Evolutionary conservation across 2,329 filamentous ascomycete species (phyloP).

Genomic region (Curvularia spicifera): DNA sequence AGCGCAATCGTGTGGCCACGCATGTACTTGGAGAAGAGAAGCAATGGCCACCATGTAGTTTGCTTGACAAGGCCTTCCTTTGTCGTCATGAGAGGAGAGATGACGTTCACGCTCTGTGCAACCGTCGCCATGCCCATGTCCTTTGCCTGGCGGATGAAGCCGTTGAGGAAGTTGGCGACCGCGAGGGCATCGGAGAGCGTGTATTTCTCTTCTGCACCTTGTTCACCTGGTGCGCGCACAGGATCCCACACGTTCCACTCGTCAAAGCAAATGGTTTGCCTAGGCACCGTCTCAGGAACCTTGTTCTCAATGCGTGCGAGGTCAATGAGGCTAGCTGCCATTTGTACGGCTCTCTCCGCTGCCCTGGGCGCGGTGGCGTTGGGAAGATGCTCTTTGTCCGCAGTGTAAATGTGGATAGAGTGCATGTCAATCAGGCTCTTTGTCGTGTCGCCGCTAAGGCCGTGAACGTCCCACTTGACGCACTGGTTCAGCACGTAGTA

Average conservation of each 20-base stretch:
- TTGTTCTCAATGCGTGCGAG: slow-evolving; percentile 73
- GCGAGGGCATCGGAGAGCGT: slow-evolving; percentile 77
- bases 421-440: slow-evolving; percentile 74
- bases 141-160: slow-evolving; percentile 74
- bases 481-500: slow-evolving; percentile 74
- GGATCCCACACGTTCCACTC: slow-evolving; percentile 89
- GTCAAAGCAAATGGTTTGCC: slow-evolving; percentile 78
- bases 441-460: slow-evolving; percentile 56
- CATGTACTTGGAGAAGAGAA: slow-evolving; percentile 75
- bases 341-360: slow-evolving; percentile 76
- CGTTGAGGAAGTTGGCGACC: slow-evolving; percentile 77
- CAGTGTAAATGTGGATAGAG: slow-evolving; percentile 80
- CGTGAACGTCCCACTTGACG: slow-evolving; percentile 59
- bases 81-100: slow-evolving; percentile 76
- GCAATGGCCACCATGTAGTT: slow-evolving; percentile 76
- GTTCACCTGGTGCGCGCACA: slow-evolving; percentile 70
- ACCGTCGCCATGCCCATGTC: slow-evolving; percentile 80
- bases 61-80: slow-evolving; percentile 69
- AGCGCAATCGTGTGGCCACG: slow-evolving; percentile 71
- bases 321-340: slow-evolving; percentile 72
- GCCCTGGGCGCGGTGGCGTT: slow-evolving; percentile 65
- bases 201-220: slow-evolving; percentile 73
- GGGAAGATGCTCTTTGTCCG: slow-evolving; percentile 54
- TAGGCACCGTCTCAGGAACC: slow-evolving; percentile 64
- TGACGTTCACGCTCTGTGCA: slow-evolving; percentile 79